Conservation (phyloP, 352 stramenopile species). For the Phytophthora macrochlamydospora region DNA sequence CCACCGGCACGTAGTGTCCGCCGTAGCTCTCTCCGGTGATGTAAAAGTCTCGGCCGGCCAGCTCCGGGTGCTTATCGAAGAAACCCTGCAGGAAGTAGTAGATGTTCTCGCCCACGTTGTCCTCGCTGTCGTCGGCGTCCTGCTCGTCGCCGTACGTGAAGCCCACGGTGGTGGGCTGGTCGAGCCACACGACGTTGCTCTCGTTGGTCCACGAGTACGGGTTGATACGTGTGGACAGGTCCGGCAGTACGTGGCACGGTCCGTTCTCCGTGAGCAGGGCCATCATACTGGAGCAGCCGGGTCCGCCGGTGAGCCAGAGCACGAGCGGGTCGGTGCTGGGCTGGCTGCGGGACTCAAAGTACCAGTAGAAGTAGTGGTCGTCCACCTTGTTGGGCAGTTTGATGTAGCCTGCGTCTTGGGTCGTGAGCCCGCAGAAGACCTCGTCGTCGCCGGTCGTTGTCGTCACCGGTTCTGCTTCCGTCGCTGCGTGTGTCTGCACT, state of each 20-base stretch:
- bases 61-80: constrained; percentile 61
- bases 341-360: constrained; percentile 47
- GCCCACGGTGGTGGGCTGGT: constrained; percentile 63
- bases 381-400: constrained; percentile 35
- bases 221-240: constrained; percentile 38
- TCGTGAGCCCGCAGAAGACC: constrained; percentile 54
- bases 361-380: constrained; percentile 62
- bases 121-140: constrained; percentile 49
- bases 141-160: constrained; percentile 53
- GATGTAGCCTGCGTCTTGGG: constrained; percentile 48
- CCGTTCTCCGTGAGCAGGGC: constrained; percentile 53
- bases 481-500: constrained; percentile 28
- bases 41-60: constrained; percentile 64
- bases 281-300: constrained; percentile 47
- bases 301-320: constrained; percentile 47
- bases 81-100: constrained; percentile 74
- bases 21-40: constrained; percentile 76
- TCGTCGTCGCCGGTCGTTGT: constrained; percentile 18
- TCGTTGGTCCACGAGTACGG: constrained; percentile 50
- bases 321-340: constrained; percentile 68
- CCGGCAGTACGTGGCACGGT: constrained; percentile 37
- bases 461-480: constrained; percentile 16
- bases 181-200: constrained; percentile 60
- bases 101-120: constrained; percentile 68
- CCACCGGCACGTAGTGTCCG: constrained; percentile 67